Base-by-base conservation (phyloP, 192 early-diverging fungal genomes). In the Backusella macrospora region DNA sequence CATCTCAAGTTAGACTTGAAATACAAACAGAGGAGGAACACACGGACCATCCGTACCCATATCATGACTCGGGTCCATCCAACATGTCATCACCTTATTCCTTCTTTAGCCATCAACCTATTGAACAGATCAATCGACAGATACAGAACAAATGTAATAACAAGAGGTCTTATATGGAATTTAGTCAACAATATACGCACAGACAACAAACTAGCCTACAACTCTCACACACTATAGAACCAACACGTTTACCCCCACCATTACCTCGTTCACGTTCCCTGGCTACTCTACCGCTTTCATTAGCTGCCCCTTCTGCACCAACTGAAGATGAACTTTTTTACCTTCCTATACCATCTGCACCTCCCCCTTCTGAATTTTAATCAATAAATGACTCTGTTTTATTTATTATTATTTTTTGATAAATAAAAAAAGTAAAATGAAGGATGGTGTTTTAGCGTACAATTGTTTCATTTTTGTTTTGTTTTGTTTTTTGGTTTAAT, bases 321-420 rank as follows among this genome's bases (percentile, higher is more conserved):
- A 59, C 52, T 12, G 21, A 8, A 23, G 52, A 59, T 12, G 52
- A 59, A 12, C 0, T 59, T 13, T 10, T 26, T 26, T 59, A 23
- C 8, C 52, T 59, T 59, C 52, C 52, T 59, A 59, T 59, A 59
- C 52, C 52, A 59, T 59, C 52, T 10, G 52, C 52, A 59, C 52
- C 52, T 26, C 52, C 21, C 5, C 52, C 52, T 59, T 59, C 52
- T 21, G 49, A 52, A 52, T 18, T 52, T 21, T 9, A 5, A 34
- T 34, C 29, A 34, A 34, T 34, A 34, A 34, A 34, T 34, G 2
- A 34, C 29, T 34, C 2, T 34, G 1, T 34, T 34, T 34, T 34
- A 34, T 34, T 34, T 34, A 34, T 34, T 34, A 34, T 34, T 34
- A 0, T 34, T 34, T 34, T 34, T 34, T 34, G 29, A 34, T 34